Percentiles rank a stretch among this genome's conserved stretches.
Evolutionary conservation across 148 eudicot species (phyloP).

Genomic region (Cornus kousa): DNA sequence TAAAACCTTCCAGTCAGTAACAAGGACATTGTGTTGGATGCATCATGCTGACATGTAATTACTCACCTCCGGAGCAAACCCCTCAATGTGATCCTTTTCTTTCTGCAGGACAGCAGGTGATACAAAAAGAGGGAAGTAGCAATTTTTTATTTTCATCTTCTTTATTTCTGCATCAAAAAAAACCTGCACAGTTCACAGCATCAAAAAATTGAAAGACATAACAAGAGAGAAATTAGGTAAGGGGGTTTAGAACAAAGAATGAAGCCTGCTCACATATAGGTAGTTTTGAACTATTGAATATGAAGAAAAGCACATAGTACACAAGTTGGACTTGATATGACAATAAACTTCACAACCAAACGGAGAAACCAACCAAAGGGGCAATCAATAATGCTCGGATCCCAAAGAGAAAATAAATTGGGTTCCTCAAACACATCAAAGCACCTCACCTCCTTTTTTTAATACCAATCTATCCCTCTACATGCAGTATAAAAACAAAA

Average conservation of each 20-base stretch:
- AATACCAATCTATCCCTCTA: too few relatives aligned
- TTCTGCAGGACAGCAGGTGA: slow-evolving; percentile 74
- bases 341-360: background rate
- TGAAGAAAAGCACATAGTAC: background rate
- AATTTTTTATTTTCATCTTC: slow-evolving; percentile 83
- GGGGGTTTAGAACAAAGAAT: background rate
- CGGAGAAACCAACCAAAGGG: too few relatives aligned
- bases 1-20: too few relatives aligned
- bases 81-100: slow-evolving; percentile 97
- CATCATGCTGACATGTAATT: background rate
- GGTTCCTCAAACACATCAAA: too few relatives aligned
- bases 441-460: too few relatives aligned
- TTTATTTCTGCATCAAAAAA: slow-evolving; percentile 92
- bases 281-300: background rate
- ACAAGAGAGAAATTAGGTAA: background rate
- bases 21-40: too few relatives aligned
- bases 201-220: background rate
- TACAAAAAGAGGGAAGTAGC: slow-evolving; percentile 94
- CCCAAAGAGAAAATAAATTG: too few relatives aligned
- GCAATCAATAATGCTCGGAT: too few relatives aligned
- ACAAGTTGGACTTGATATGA: background rate
- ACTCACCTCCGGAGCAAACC: slow-evolving; percentile 96
- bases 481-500: too few relatives aligned
- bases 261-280: background rate
- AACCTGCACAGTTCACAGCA: slow-evolving; percentile 38